These are phyloP conservation scores for Corymbia maculata DNA, from an alignment of 345 rosid genomes.

Conservation along the genomic window DNA sequence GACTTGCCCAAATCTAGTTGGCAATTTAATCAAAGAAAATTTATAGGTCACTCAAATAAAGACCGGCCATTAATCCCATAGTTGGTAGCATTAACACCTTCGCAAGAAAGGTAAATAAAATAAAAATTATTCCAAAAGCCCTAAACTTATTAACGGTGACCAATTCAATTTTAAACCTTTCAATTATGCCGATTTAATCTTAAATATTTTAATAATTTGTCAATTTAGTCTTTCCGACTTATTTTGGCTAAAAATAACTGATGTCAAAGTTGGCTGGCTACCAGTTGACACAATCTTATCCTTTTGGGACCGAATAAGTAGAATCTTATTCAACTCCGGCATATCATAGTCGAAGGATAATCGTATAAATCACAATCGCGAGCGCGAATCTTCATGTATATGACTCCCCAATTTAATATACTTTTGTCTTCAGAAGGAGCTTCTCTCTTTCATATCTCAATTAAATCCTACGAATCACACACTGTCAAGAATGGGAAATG, in stretches of 20 bases:
- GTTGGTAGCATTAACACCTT: background rate
- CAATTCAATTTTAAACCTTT: rapidly evolving
- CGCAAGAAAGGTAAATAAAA: no score
- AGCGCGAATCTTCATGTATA: background rate
- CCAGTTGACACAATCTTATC: background rate
- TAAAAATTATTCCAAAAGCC: no score
- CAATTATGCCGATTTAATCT: no score
- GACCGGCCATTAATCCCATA: background rate
- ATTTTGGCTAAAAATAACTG: background rate
- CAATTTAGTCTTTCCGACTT: no score
- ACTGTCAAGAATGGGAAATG: background rate
- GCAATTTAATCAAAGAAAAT: no score
- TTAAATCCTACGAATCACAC: background rate
- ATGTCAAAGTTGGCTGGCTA: no score
- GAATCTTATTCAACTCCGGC: background rate
- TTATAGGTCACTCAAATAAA: background rate
- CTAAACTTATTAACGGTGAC: no score
- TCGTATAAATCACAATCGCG: background rate
- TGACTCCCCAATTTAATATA: background rate
- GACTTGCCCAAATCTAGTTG: no score
- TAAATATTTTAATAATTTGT: no score
- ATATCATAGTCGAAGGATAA: no score
- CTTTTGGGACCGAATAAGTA: background rate
- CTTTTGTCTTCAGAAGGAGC: background rate
- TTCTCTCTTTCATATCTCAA: background rate